A percentile compares a stretch with the other conserved stretches of the same genome.
Conservation (phyloP, 2,329 filamentous ascomycete genomes). For the Colletotrichum liaoningense region DNA sequence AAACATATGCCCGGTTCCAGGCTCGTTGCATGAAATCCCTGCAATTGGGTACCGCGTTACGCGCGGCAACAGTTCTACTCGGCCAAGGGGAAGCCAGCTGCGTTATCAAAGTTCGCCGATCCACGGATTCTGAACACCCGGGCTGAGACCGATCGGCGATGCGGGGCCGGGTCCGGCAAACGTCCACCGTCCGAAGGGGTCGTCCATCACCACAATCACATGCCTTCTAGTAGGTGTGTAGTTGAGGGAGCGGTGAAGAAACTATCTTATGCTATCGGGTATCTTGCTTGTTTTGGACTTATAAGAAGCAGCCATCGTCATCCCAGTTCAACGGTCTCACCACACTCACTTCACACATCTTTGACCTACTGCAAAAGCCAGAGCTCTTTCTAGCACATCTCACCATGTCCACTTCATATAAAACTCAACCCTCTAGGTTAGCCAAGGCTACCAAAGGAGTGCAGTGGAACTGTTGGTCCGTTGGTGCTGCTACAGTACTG, state of each 20-base stretch:
- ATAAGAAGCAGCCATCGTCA: not conserved
- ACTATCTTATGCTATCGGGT: not conserved
- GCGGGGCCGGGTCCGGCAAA: not conserved
- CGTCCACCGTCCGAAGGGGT: not conserved
- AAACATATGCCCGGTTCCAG: not conserved
- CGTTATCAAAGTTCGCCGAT: not conserved
- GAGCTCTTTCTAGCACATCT: too few species aligned
- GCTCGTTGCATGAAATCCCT: not conserved
- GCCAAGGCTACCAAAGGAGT: not conserved
- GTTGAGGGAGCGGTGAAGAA: not conserved
- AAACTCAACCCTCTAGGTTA: not conserved
- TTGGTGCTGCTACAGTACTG: not conserved
- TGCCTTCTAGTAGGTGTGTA: not conserved
- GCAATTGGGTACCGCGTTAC: not conserved
- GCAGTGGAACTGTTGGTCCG: not conserved
- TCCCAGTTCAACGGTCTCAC: too few species aligned
- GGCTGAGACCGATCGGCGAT: constrained; percentile 1
- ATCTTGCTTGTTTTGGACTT: accelerated
- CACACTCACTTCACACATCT: not conserved
- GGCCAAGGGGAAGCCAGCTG: not conserved
- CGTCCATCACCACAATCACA: not conserved
- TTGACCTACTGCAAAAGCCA: not conserved
- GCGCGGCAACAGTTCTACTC: not conserved
- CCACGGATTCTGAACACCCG: not conserved
- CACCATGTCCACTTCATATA: not conserved